Evolutionary conservation across 129 eudicot genomes (phyloP), one percentile per base, ranked within the genome.

Genomic region (Flaveria sonorensis): DNA sequence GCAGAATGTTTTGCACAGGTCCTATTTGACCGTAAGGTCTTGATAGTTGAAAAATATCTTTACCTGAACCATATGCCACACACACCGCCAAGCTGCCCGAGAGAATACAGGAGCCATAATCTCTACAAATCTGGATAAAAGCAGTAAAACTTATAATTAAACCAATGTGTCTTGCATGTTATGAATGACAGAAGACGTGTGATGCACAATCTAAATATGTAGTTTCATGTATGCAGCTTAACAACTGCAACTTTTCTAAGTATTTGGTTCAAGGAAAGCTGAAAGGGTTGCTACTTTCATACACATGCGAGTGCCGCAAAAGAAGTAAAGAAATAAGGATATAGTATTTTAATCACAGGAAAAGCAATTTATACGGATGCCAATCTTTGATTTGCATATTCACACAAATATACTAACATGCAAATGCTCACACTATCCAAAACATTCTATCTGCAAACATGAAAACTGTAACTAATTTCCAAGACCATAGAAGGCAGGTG

Each of bases 11-110:
- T 16, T 26, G 19, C 19, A 36, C 65, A 70, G 3, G 19, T 43
- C 68, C 51, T 18, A 13, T 28, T 55, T 51, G 60, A 63, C 57
- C 9, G 16, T 71, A 42, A 50, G 18, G 47, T n/a, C 36, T 53
- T 46, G 72, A 80, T 61, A 43, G 46, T 61, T 80, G 11, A 61
- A 18, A 57, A 53, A 72, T 66, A 10, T 42, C 21, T 32, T 73
- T 81, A 94, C 99, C 97, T 94, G 99, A 87, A 94, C 88, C 99
- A 94, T 94, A 85, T 94, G 96, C 99, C 99, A 94, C 16, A 94
- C 99, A 80, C 99, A 94, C 73, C 99, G 86, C 99, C 99, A 94
- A 28, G 99, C 97, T 70, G 87, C 82, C 63, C 94, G 88, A 53
- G 99, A 94, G 75, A 94, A 94, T 43, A 94, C 99, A 61, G 99